A percentile compares a stretch with the other conserved stretches of the same genome.
These are phyloP conservation scores for Apophysomyces trapeziformis DNA, from an alignment of 371 early-diverging fungal genomes.

Conservation along the genomic window DNA sequence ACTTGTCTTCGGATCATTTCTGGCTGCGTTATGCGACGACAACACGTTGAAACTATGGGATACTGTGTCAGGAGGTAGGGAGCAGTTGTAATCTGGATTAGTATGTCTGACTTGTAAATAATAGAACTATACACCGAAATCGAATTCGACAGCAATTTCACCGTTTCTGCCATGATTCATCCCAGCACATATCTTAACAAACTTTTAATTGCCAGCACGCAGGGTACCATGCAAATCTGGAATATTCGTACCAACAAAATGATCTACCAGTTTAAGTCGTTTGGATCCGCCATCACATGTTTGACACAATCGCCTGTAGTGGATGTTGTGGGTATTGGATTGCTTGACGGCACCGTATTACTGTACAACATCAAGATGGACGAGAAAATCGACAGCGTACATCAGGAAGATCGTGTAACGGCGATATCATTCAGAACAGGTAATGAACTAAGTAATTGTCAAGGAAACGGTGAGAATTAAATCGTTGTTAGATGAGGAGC, in stretches of 20 bases:
- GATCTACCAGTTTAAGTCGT: slow-evolving; percentile 79
- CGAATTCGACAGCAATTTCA: slow-evolving; percentile 78
- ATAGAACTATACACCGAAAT: slow-evolving; percentile 77
- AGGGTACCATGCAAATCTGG: slow-evolving; percentile 93
- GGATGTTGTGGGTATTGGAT: slow-evolving; percentile 91
- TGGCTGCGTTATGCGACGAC: slow-evolving; percentile 82
- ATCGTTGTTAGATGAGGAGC: slow-evolving; percentile 63
- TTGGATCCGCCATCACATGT: slow-evolving; percentile 77
- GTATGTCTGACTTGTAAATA: neutral
- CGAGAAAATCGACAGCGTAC: slow-evolving; percentile 71
- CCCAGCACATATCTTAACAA: slow-evolving; percentile 98
- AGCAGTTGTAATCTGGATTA: neutral
- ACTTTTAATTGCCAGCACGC: slow-evolving; percentile 81
- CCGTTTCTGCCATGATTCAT: slow-evolving; percentile 79
- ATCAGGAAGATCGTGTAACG: slow-evolving; percentile 89
- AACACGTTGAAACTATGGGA: slow-evolving; percentile 84
- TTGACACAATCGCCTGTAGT: slow-evolving; percentile 89
- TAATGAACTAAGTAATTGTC: slow-evolving; percentile 16
- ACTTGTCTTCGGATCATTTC: slow-evolving; percentile 73
- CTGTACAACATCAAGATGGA: slow-evolving; percentile 84
- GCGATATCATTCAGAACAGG: slow-evolving; percentile 89
- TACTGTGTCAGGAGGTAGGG: slow-evolving; percentile 65
- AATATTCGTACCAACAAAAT: slow-evolving; percentile 84
- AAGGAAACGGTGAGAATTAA: neutral
- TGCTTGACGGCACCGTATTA: slow-evolving; percentile 84